Conservation (phyloP, 345 rosid species). For the Populus tremula region DNA sequence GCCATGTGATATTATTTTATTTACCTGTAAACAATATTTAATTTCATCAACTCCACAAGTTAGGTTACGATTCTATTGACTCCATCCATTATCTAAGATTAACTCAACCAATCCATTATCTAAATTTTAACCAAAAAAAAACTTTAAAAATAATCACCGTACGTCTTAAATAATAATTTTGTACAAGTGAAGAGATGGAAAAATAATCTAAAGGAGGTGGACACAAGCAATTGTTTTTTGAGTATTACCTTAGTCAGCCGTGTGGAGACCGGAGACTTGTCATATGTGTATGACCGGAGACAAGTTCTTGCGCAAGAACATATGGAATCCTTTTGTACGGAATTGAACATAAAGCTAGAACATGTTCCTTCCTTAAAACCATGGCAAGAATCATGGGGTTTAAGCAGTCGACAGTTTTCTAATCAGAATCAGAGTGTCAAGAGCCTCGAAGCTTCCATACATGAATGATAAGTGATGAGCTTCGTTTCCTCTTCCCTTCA, state of each 20-base stretch:
- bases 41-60: too few species aligned
- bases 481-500: background rate
- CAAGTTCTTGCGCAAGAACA: background rate
- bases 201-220: background rate
- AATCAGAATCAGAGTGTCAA: background rate
- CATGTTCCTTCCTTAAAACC: background rate
- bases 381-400: background rate
- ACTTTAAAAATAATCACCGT: too few species aligned
- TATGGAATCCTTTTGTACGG: background rate
- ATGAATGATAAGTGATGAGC: background rate
- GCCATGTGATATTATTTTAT: background rate
- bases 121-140: too few species aligned
- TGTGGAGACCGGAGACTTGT: background rate
- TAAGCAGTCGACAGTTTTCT: background rate
- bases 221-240: background rate
- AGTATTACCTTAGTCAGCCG: background rate
- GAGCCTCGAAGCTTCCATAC: background rate
- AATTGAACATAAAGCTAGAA: background rate
- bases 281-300: background rate
- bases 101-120: too few species aligned
- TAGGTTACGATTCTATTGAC: too few species aligned
- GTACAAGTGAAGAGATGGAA: background rate
- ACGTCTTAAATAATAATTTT: too few species aligned
- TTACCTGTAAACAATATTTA: too few species aligned
- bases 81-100: too few species aligned